A percentile compares a stretch with the other conserved stretches of the same genome.
phyloP scores from a whole-genome alignment of 2,329 filamentous ascomycete species.

The Monosporascus sp. region DNA sequence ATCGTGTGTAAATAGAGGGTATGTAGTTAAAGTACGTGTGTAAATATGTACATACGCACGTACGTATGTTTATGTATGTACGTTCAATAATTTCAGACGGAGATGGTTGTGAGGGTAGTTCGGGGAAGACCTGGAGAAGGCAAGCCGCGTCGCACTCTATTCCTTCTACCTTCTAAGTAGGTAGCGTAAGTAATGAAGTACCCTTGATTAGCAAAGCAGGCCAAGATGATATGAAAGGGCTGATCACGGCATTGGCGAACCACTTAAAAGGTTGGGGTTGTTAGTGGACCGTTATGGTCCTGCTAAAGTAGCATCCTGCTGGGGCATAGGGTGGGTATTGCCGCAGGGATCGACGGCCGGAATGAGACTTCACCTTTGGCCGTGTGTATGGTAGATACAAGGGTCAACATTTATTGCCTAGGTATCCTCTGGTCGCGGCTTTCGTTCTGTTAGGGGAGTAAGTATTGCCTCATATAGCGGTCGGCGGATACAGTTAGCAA shows the following conservation, averaged over 20 bases:
- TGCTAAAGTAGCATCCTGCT: too few species aligned
- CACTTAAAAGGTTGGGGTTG: neutral
- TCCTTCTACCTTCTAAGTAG: neutral
- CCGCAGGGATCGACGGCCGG: neutral
- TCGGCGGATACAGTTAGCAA: too few species aligned
- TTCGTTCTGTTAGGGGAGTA: too few species aligned
- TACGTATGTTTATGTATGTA: neutral
- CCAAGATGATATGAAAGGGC: neutral
- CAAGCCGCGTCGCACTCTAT: neutral
- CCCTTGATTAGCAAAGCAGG: neutral
- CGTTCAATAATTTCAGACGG: neutral
- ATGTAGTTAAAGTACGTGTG: neutral
- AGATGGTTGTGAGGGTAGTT: neutral
- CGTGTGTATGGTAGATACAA: neutral
- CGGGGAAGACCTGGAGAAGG: neutral
- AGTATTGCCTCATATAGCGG: too few species aligned
- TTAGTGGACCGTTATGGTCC: neutral
- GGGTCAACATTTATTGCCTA: too few species aligned
- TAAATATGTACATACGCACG: neutral
- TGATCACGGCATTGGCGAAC: neutral
- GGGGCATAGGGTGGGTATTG: neutral
- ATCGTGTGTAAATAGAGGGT: neutral
- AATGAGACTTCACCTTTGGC: neutral
- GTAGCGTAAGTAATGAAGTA: neutral
- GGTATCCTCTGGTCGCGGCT: too few species aligned